These are phyloP conservation scores for Sporobolus alterniflorus DNA, from an alignment of 202 grass and related monocot species.

Conservation along the genomic window DNA sequence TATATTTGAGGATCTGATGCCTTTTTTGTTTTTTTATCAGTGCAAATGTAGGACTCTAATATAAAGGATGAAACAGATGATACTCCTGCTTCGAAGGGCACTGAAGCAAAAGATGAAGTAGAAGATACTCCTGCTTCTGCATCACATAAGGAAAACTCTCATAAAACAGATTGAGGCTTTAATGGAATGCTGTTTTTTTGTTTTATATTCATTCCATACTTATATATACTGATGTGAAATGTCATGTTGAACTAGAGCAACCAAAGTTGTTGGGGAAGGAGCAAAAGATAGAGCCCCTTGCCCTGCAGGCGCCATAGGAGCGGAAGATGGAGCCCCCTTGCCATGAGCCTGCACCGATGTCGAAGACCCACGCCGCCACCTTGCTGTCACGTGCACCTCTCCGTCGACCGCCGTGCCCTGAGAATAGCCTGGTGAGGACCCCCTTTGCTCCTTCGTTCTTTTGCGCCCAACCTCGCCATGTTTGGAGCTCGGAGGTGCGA, in stretches of 20 bases:
- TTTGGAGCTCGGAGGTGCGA: too few species aligned
- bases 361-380: too few species aligned
- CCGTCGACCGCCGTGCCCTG: too few species aligned
- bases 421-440: too few species aligned
- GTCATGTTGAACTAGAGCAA: constrained; percentile 38
- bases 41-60: constrained; percentile 41
- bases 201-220: constrained; percentile 13
- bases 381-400: too few species aligned
- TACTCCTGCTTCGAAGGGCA: not conserved
- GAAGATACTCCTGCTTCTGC: constrained; percentile 27
- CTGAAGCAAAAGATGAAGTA: constrained; percentile 22
- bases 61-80: constrained; percentile 33
- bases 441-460: too few species aligned
- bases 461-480: too few species aligned
- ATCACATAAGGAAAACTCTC: constrained; percentile 29
- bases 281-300: too few species aligned
- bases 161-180: constrained; percentile 43
- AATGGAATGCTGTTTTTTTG: not conserved
- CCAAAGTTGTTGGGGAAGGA: constrained; percentile 19
- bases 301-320: too few species aligned
- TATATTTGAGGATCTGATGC: constrained; percentile 18
- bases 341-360: too few species aligned
- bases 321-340: too few species aligned
- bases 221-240: constrained; percentile 15
- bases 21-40: constrained; percentile 25